Evolutionary conservation across 2,329 filamentous ascomycete genomes (phyloP), one percentile per base, ranked within the genome.

Genomic region (Penicillium sp.): DNA sequence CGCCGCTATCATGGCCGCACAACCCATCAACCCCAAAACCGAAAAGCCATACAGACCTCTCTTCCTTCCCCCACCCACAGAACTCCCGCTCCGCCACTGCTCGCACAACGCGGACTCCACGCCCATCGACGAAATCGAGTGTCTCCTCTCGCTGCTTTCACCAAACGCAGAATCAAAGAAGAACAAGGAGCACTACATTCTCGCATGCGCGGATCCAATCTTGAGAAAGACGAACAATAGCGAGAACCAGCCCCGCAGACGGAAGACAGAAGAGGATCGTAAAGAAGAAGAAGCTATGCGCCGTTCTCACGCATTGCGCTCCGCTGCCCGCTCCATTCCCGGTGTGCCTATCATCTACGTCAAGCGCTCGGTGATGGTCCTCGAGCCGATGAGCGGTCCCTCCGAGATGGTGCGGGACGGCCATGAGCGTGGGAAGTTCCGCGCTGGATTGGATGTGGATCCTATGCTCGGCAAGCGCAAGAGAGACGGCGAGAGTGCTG

Each of bases 281-380:
- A 64, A 57, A 53, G 69, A 65, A 36, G 68, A 69, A 50, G 68
- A 68, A 57, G 71, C 68, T 51, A 63, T 70, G 53, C 62, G 69
- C 63, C 63, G 72, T 25, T 65, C 73, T 4, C 60, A 61, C 38
- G 58, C 70, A 31, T 67, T 81, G 27, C 68, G 78, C 15, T 64
- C 70, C 10, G 68, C 66, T 11, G 77, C 77, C 45, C 70, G 79
- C 41, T 64, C 72, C 19, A 76, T 81, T 11, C 77, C 77, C 15
- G 79, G 79, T 49, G 78, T 80, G 33, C 79, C 79, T 16, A 76
- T 81, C 29, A 75, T 81, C 43, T 81, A 80, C 64, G 79, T 81
- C 33, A 80, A 80, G 68, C 71, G 79, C 46, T 80, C 78, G 16
- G 78, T 81, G 8, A 80, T 81, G 78, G 73, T 81, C 15, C 64